These are phyloP conservation scores for Physaria fendleri DNA, from an alignment of 345 rosid genomes.

Conservation along the genomic window DNA sequence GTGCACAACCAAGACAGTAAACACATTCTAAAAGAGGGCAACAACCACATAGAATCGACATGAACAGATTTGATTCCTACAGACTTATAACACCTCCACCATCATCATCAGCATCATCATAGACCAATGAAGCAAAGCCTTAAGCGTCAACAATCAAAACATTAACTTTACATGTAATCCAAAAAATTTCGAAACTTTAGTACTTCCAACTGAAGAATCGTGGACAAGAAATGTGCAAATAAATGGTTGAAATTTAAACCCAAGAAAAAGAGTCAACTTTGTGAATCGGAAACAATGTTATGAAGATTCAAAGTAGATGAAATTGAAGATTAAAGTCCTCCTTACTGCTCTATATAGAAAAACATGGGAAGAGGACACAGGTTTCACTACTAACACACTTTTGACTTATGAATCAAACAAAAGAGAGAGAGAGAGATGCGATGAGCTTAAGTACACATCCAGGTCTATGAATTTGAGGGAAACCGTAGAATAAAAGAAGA, in stretches of 20 bases:
- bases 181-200: constrained; percentile 6
- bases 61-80: constrained; percentile 19
- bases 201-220: constrained; percentile 1
- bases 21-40: constrained; percentile 86
- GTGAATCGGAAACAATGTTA: constrained; percentile 2
- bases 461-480: not conserved
- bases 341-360: not conserved
- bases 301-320: not conserved
- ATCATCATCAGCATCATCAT: not conserved
- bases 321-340: not conserved
- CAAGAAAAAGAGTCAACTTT: constrained; percentile 16
- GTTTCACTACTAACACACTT: not conserved
- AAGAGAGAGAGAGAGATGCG: not conserved
- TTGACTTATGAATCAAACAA: not conserved
- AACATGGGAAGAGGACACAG: not conserved
- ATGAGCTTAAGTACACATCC: not conserved
- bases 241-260: not conserved
- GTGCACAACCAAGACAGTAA: constrained; percentile 90
- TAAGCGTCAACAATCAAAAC: not conserved
- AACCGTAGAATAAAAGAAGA: not conserved
- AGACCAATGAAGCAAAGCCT: not conserved
- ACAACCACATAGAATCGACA: constrained; percentile 81
- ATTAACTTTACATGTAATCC: not conserved
- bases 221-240: not conserved
- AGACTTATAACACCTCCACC: not conserved